Evolutionary conservation across 148 eudicot species (phyloP).

Genomic region (Beta vulgaris): DNA sequence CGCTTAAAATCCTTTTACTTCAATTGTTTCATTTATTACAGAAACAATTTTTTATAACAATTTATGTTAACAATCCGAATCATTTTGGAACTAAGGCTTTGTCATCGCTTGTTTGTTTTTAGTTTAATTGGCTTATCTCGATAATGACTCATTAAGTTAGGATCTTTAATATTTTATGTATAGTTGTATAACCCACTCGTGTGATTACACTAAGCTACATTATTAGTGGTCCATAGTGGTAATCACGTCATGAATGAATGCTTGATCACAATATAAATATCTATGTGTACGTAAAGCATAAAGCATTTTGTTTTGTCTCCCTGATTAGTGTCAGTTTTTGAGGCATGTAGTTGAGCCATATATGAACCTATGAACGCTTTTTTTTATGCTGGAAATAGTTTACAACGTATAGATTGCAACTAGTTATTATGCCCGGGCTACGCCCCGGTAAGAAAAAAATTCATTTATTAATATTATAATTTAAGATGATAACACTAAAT

Average conservation of each 20-base stretch:
- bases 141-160: background rate
- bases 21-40: background rate
- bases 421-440: too few species aligned
- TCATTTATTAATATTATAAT: too few species aligned
- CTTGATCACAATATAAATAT: constrained; percentile 23
- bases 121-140: background rate
- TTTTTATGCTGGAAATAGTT: constrained; percentile 2
- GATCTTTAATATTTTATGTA: background rate
- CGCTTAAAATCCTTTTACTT: too few species aligned
- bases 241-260: constrained; percentile 12
- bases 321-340: constrained; percentile 20
- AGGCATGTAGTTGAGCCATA: constrained; percentile 13
- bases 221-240: constrained; percentile 18
- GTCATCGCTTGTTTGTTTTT: too few species aligned
- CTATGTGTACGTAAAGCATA: constrained; percentile 26
- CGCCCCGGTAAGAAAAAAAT: too few species aligned
- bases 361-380: constrained; percentile 4
- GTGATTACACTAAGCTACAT: constrained; percentile 1
- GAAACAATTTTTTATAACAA: too few species aligned
- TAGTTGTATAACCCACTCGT: constrained; percentile 9
- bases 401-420: constrained; percentile 22
- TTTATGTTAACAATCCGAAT: too few species aligned
- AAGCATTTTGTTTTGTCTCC: constrained; percentile 27
- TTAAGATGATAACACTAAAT: too few species aligned
- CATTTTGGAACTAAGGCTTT: too few species aligned